Base-by-base conservation (phyloP, 2,329 filamentous ascomycete genomes). In the Alternaria panax region DNA sequence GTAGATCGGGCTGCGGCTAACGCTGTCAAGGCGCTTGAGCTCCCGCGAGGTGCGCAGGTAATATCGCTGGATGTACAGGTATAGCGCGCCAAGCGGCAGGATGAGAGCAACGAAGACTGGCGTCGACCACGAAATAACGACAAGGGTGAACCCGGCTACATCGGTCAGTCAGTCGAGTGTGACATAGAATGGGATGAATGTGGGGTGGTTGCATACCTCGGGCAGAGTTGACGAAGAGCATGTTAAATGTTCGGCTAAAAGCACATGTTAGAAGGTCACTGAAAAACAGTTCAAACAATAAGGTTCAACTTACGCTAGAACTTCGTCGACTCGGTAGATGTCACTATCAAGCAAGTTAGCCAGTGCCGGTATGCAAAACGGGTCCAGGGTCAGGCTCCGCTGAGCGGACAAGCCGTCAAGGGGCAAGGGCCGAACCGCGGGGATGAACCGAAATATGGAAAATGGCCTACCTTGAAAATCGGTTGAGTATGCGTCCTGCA, bases 21-120 rank as follows among this genome's bases (percentile, higher is more conserved):
- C 90, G 76, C 93, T 97, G 80, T 99, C 95, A 59, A 99, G 85
- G 66, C 95, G 87, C 84, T 99, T 99, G 65, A 99, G 85, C 81
- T 99, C 96, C 64, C 96, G 91, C 59, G 95, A 99, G 14, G 95
- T 97, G 63, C 93, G 88, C 48, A 99, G 87, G 78, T 99, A 99
- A 84, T 99, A 99, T 71, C 93, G 89, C 79, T 99, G 95, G 70
- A 98, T 96, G 80, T 89, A 96, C 69, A 96, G 86, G 79, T 99
- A 99, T 59, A 96, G 84, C 52, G 87, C 85, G 54, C 86, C 86
- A 51, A 99, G 83, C 2, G 95, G 95, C 54, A 98, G 70, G 68
- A 97, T 93, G 58, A 98, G 78, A 11, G 89, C 82, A 51, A 93
- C 78, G 75, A 99, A 98, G 7, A 87, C 84, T 9, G 95, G 96